Evolutionary conservation across 2,329 filamentous ascomycete species (phyloP).

Genomic region (Colletotrichum sp.): DNA sequence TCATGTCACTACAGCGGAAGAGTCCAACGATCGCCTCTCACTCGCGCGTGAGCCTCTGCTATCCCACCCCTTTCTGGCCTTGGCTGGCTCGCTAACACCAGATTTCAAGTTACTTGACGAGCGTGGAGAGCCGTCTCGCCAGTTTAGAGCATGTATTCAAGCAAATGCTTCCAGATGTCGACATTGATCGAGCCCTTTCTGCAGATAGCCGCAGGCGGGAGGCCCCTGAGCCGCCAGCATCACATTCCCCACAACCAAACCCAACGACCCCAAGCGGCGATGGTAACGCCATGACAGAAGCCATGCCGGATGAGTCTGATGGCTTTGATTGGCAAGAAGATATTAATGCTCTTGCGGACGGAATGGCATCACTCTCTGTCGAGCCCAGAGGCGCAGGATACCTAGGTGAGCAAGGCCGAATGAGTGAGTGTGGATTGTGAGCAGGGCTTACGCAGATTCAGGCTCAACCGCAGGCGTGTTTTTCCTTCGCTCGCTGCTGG

Average conservation of each 20-base stretch:
- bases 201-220: neutral
- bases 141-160: conserved; percentile 24
- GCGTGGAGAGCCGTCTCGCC: conserved; percentile 25
- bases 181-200: conserved; percentile 26
- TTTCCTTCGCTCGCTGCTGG: conserved; percentile 31
- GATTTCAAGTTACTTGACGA: conserved; percentile 25
- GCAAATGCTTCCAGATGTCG: conserved; percentile 25
- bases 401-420: conserved; percentile 23
- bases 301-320: conserved; percentile 31
- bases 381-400: conserved; percentile 38
- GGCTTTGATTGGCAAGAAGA: conserved; percentile 38
- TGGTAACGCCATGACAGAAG: conserved; percentile 25
- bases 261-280: neutral
- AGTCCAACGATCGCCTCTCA: conserved; percentile 28
- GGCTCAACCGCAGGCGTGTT: conserved; percentile 12
- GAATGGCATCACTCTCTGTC: conserved; percentile 40
- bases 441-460: conserved; percentile 20
- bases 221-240: neutral
- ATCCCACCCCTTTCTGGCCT: neutral
- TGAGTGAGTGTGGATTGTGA: conserved; percentile 26
- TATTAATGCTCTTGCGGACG: conserved; percentile 34
- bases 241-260: neutral
- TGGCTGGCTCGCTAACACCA: neutral
- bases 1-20: conserved; percentile 30
- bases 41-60: conserved; percentile 24